Conservation (phyloP, 2,329 filamentous ascomycete genomes). For the Beauveria sp. region DNA sequence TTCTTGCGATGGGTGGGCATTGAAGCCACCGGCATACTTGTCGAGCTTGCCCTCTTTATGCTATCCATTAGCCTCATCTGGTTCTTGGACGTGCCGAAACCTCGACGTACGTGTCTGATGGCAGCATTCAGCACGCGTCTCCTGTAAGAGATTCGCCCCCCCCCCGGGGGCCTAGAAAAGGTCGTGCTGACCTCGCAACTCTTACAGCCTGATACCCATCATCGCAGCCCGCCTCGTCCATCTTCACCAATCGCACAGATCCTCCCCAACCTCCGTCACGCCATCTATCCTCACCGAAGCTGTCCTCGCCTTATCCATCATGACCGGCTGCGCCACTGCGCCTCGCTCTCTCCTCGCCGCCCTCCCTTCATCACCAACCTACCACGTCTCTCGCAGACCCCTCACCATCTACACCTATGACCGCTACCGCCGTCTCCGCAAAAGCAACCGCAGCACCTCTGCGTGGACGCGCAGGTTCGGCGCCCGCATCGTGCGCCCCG, state of each 20-base stretch:
- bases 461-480: too few species aligned
- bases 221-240: slow-evolving; percentile 1
- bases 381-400: background rate
- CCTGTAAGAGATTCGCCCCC: background rate
- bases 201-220: background rate
- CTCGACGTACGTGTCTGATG: background rate
- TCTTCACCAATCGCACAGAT: background rate
- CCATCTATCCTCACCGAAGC: slow-evolving; percentile 6
- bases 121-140: background rate
- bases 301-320: background rate
- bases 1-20: slow-evolving; percentile 2
- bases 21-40: background rate
- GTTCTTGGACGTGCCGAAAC: background rate
- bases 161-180: background rate
- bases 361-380: background rate
- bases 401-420: background rate
- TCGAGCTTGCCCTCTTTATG: background rate
- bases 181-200: background rate
- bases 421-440: background rate
- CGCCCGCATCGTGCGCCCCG: background rate
- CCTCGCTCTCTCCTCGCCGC: background rate
- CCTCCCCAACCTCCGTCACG: background rate
- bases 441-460: background rate
- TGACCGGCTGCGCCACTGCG: background rate
- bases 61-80: background rate